phyloP scores from a whole-genome alignment of 2,329 filamentous ascomycete genomes.

The Grosmannia serpens region DNA sequence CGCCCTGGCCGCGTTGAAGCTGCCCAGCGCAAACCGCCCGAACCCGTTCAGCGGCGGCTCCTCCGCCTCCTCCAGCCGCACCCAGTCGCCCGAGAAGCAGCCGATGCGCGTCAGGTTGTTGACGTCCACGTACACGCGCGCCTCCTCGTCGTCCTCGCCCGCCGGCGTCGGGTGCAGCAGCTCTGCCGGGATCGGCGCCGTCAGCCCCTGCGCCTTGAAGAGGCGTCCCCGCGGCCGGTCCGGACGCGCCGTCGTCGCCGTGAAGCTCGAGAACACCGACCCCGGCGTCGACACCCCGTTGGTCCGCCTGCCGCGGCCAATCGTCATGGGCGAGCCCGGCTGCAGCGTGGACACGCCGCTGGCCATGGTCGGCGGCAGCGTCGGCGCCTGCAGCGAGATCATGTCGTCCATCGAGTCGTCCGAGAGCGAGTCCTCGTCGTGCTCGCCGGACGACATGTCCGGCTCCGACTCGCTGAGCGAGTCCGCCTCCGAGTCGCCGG shows the following conservation, averaged over 20 bases:
- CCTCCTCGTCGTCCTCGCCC: constrained; percentile 71
- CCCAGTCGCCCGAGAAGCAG: constrained; percentile 97
- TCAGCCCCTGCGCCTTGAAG: constrained; percentile 72
- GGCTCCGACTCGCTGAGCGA: constrained; percentile 40
- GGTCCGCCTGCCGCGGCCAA: constrained; percentile 50
- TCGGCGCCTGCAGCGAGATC: constrained; percentile 76
- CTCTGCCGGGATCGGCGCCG: constrained; percentile 60
- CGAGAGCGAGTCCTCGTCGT: constrained; percentile 60
- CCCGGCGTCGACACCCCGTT: constrained; percentile 74
- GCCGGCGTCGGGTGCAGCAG: constrained; percentile 74
- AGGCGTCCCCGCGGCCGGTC: constrained; percentile 63
- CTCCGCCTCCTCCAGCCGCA: constrained; percentile 65
- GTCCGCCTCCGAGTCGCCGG: constrained; percentile 18
- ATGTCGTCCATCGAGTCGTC: constrained; percentile 90
- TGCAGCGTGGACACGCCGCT: constrained; percentile 72
- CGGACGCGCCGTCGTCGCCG: constrained; percentile 67
- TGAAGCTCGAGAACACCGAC: constrained; percentile 82
- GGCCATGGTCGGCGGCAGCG: constrained; percentile 62
- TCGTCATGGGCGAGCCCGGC: constrained; percentile 67
- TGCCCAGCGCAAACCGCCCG: constrained; percentile 55
- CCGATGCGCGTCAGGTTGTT: constrained; percentile 77
- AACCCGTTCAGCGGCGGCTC: constrained; percentile 60
- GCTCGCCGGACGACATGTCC: constrained; percentile 54
- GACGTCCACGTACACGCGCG: constrained; percentile 83
- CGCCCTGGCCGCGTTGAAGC: constrained; percentile 41